Percentiles rank a stretch among this genome's conserved stretches.
Evolutionary conservation across 495 filamentous ascomycete species (phyloP).

Genomic region (Neurospora terricola): DNA sequence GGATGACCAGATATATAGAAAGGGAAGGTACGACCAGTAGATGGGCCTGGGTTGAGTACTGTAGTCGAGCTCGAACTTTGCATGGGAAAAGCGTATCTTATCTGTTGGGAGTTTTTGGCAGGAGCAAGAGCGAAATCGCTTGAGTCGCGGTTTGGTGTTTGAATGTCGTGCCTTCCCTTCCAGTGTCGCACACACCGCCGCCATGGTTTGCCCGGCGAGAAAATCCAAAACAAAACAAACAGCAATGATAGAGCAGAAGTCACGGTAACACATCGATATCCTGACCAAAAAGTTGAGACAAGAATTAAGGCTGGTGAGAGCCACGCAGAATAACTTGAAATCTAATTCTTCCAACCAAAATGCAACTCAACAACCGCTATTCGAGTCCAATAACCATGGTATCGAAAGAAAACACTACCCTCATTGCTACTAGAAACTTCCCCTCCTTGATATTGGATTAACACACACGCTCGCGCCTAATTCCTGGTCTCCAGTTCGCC

Average conservation of each 20-base stretch:
- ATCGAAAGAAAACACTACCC: neutral
- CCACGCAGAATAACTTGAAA: neutral
- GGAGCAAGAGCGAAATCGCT: neutral
- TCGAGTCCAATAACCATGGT: neutral
- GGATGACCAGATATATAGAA: neutral
- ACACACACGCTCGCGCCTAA: neutral
- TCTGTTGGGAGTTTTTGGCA: neutral
- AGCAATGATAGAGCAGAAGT: neutral
- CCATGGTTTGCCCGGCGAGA: neutral
- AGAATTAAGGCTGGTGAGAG: neutral
- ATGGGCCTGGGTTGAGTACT: too few relatives aligned
- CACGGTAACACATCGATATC: neutral
- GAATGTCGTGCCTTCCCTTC: neutral
- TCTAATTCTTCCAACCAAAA: neutral
- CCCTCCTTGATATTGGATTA: neutral
- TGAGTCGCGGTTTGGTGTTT: neutral
- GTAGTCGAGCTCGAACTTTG: neutral
- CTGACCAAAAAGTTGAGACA: neutral
- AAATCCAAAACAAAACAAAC: neutral
- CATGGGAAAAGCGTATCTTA: neutral
- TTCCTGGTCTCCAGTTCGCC: neutral
- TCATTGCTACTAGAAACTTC: neutral
- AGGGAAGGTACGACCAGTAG: neutral
- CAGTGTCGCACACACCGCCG: neutral
- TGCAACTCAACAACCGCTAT: neutral